Percentiles rank a stretch among this genome's conserved stretches.
phyloP scores from a whole-genome alignment of 345 rosid species.

The Boechera divaricarpa region DNA sequence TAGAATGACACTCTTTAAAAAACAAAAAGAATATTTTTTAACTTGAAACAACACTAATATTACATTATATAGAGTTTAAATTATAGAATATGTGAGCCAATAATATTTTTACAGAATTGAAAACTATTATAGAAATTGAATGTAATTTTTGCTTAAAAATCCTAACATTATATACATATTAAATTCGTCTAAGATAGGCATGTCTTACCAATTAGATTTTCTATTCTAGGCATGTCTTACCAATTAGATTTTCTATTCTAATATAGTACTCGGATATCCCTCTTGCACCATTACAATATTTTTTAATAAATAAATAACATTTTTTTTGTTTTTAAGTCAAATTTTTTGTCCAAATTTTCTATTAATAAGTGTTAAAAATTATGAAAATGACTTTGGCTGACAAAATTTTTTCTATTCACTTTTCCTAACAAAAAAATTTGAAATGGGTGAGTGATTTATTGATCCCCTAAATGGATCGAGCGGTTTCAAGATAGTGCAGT shows the following conservation, averaged over 20 bases:
- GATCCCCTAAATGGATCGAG: not conserved
- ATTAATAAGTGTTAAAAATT: too few species aligned
- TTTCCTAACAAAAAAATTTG: too few species aligned
- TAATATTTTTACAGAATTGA: not conserved
- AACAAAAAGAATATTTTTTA: not conserved
- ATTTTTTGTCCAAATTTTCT: too few species aligned
- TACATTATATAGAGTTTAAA: not conserved
- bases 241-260: not conserved
- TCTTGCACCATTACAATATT: slow-evolving; percentile 14
- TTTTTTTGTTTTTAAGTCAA: too few species aligned
- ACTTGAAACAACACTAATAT: not conserved
- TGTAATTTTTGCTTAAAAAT: not conserved
- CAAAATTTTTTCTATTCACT: too few species aligned
- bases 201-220: not conserved
- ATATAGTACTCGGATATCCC: not conserved
- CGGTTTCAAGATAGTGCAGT: not conserved
- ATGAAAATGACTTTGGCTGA: too few species aligned
- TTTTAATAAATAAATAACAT: too few species aligned
- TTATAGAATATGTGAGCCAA: not conserved
- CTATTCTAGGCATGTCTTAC: slow-evolving; percentile 1
- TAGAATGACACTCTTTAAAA: too few species aligned
- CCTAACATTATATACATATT: not conserved
- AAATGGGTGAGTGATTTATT: not conserved
- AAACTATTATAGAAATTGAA: not conserved
- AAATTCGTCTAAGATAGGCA: not conserved